Conservation (phyloP, 2,329 filamentous ascomycete genomes). For the Ophiostoma populinum region DNA sequence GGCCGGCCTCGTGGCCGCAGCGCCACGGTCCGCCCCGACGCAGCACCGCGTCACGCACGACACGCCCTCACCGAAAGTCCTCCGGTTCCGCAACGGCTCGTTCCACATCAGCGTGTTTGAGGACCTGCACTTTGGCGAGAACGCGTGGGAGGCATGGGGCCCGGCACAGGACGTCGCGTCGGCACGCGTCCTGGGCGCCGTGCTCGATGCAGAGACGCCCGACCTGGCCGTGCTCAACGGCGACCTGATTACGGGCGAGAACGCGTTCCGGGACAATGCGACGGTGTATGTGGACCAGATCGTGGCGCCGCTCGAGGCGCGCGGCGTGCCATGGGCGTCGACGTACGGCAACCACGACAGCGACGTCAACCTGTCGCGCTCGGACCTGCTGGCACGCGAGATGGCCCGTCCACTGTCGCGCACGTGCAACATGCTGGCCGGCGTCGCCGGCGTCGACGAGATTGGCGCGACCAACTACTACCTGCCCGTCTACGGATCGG, state of each 20-base stretch:
- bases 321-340: conserved; percentile 32
- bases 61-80: too few species aligned
- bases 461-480: conserved; percentile 18
- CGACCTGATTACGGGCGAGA: conserved; percentile 45
- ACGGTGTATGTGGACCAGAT: conserved; percentile 31
- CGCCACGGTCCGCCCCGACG: too few species aligned
- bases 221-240: conserved; percentile 44
- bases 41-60: too few species aligned
- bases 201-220: conserved; percentile 18
- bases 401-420: conserved; percentile 12
- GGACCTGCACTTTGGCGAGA: conserved; percentile 57
- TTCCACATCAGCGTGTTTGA: conserved; percentile 45
- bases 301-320: conserved; percentile 27
- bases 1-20: too few species aligned
- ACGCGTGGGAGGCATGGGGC: conserved; percentile 23
- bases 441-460: neutral
- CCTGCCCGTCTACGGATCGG: conserved; percentile 15
- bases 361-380: conserved; percentile 28
- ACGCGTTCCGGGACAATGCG: conserved; percentile 27
- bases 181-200: conserved; percentile 18
- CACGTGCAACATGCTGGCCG: conserved; percentile 12
- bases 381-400: conserved; percentile 15
- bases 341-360: conserved; percentile 46
- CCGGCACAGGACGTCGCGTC: conserved; percentile 21
- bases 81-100: conserved; percentile 26